Evolutionary conservation across 345 rosid genomes (phyloP).

Genomic region (Camelina hispida): DNA sequence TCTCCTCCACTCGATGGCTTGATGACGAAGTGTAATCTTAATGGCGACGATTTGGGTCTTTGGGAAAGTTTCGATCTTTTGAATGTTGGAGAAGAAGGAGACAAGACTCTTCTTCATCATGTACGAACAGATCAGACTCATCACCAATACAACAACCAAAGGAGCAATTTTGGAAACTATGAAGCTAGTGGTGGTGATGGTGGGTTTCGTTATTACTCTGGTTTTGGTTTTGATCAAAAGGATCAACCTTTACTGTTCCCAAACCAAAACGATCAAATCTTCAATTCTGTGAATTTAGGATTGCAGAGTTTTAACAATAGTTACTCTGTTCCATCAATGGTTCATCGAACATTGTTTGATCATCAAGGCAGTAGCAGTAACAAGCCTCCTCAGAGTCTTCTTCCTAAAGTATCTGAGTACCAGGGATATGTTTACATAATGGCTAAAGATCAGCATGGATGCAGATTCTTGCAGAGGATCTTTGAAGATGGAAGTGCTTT

Average conservation of each 20-base stretch:
- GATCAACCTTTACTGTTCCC: constrained; percentile 12
- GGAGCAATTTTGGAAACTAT: background rate
- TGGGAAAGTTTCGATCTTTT: constrained; percentile 22
- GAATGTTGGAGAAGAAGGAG: constrained; percentile 23
- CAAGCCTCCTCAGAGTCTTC: constrained; percentile 5
- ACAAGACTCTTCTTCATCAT: background rate
- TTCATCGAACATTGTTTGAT: constrained; percentile 17
- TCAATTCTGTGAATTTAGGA: background rate
- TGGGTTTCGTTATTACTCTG: constrained; percentile 24
- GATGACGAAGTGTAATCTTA: background rate
- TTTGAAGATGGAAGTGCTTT: constrained; percentile 48
- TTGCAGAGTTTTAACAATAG: constrained; percentile 15
- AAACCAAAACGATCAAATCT: constrained; percentile 1
- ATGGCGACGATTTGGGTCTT: constrained; percentile 4
- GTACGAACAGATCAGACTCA: background rate
- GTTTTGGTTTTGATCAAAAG: constrained; percentile 4
- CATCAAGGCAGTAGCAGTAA: constrained; percentile 26
- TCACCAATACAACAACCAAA: background rate
- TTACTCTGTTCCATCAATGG: constrained; percentile 28
- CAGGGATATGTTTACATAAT: constrained; percentile 48
- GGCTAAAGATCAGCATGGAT: constrained; percentile 59
- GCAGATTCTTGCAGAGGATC: constrained; percentile 52
- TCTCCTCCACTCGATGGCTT: constrained; percentile 32
- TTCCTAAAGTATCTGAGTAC: constrained; percentile 38
- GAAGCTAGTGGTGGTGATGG: background rate